Evolutionary conservation across 2,329 filamentous ascomycete species (phyloP).

Genomic region (Cadophora luteo-olivacea): DNA sequence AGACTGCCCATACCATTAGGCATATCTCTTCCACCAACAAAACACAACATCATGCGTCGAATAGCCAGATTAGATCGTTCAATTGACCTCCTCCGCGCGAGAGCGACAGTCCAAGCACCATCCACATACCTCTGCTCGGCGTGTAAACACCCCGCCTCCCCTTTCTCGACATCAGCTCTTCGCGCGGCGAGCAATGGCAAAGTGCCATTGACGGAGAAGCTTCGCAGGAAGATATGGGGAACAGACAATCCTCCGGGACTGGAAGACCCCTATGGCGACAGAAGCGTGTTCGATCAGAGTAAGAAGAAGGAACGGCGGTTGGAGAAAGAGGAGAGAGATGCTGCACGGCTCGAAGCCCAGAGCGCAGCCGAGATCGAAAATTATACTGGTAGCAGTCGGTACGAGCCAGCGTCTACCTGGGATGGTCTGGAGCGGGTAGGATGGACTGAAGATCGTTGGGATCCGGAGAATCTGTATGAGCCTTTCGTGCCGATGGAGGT

Average conservation of each 20-base stretch:
- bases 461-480: slow-evolving; percentile 48
- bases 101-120: slow-evolving; percentile 21
- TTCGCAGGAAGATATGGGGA: slow-evolving; percentile 56
- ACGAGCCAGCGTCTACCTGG: slow-evolving; percentile 56
- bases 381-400: slow-evolving; percentile 39
- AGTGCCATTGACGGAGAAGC: slow-evolving; percentile 49
- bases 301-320: slow-evolving; percentile 27
- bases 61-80: slow-evolving; percentile 42
- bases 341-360: slow-evolving; percentile 14
- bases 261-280: slow-evolving; percentile 54
- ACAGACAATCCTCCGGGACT: slow-evolving; percentile 55
- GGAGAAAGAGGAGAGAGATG: slow-evolving; percentile 31
- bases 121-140: slow-evolving; percentile 37
- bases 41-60: slow-evolving; percentile 40
- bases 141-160: slow-evolving; percentile 38
- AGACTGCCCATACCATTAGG: slow-evolving; percentile 2
- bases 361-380: neutral
- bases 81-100: slow-evolving; percentile 38
- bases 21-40: slow-evolving; percentile 1
- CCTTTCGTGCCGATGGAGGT: slow-evolving; percentile 49
- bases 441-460: slow-evolving; percentile 49
- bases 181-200: slow-evolving; percentile 31
- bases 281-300: slow-evolving; percentile 39
- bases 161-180: slow-evolving; percentile 41
- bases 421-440: slow-evolving; percentile 62